Conservation (phyloP, 768 basidiomycete species). For the Collybia nuda region DNA sequence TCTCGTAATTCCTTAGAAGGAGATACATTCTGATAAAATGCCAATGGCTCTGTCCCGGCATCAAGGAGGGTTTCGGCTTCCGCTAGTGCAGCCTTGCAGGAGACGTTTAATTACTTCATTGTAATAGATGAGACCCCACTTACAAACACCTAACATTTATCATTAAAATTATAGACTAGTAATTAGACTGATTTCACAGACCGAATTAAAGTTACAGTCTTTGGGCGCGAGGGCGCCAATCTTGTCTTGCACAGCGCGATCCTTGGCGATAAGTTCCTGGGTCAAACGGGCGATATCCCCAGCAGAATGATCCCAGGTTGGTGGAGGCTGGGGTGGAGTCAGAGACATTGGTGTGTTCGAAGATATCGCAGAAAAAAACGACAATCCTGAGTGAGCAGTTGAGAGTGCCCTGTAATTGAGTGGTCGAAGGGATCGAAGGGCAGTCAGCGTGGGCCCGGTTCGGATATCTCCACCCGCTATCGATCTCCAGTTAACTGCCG, state of each 20-base stretch:
- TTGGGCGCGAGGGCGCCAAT: constrained; percentile 57
- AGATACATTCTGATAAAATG: constrained; percentile 85
- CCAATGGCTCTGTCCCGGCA: constrained; percentile 53
- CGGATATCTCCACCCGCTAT: constrained; percentile 43
- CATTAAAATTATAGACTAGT: neutral
- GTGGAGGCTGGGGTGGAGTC: constrained; percentile 64
- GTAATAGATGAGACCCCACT: constrained; percentile 26
- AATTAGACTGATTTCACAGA: constrained; percentile 18
- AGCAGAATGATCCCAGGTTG: constrained; percentile 64
- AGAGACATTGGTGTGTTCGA: constrained; percentile 43
- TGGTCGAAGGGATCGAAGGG: constrained; percentile 14
- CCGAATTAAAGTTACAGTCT: constrained; percentile 66
- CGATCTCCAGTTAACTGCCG: constrained; percentile 37
- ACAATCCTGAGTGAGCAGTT: constrained; percentile 24
- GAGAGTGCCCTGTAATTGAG: constrained; percentile 23
- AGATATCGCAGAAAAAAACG: constrained; percentile 25
- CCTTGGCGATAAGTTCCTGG: constrained; percentile 56
- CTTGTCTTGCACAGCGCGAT: constrained; percentile 55
- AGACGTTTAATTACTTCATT: neutral
- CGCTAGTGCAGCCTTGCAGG: constrained; percentile 55
- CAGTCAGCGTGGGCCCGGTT: constrained; percentile 24
- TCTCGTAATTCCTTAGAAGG: constrained; percentile 75
- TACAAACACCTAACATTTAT: constrained; percentile 63
- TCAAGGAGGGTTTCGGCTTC: constrained; percentile 57
- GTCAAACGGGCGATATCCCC: constrained; percentile 58